Evolutionary conservation across 2,329 filamentous ascomycete genomes (phyloP), one percentile per base, ranked within the genome.

Genomic region (Ophiostoma tasmaniense): DNA sequence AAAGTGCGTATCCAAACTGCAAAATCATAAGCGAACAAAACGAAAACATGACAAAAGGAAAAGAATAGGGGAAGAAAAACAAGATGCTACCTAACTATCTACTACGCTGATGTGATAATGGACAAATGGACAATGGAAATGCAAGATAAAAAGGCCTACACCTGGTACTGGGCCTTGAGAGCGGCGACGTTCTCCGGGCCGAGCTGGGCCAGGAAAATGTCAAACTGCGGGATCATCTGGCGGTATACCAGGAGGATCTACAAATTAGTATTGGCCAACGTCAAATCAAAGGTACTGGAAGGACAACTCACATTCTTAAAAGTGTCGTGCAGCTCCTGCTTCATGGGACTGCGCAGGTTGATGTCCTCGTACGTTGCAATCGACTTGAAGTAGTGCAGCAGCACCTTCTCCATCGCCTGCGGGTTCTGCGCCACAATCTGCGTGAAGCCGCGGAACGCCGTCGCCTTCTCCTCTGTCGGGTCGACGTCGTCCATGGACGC

Each of bases 381-480:
- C 69, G 91, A 85, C 67, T 83, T 85, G 77, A 99, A 96, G 79
- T 95, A 96, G 69, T 90, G 86, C 45, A 90, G 83, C 55, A 99
- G 82, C 70, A 89, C 90, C 73, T 89, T 89, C 79, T 98, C 95
- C 87, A 99, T 94, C 1, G 93, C 92, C 76, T 93, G 87, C 0
- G 95, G 95, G 75, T 98, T 98, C 75, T 88, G 87, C 71, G 90
- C 85, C 3, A 98, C 90, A 65, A 96, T 85, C 73, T 90, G 85
- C 68, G 91, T 91, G 80, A 99, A 97, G 0, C 95, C 95, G 75
- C 92, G 88, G 77, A 98, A 92, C 0, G 95, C 94, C 33, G 93
- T 93, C 0, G 91, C 92, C 80, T 99, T 99, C 79, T 99, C 95
- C 71, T 96, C 91, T 2, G 92, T 94, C 75, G 91, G 89, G 67